These are phyloP conservation scores for Cardiospermum halicacabum DNA, from an alignment of 345 rosid species.

Conservation along the genomic window DNA sequence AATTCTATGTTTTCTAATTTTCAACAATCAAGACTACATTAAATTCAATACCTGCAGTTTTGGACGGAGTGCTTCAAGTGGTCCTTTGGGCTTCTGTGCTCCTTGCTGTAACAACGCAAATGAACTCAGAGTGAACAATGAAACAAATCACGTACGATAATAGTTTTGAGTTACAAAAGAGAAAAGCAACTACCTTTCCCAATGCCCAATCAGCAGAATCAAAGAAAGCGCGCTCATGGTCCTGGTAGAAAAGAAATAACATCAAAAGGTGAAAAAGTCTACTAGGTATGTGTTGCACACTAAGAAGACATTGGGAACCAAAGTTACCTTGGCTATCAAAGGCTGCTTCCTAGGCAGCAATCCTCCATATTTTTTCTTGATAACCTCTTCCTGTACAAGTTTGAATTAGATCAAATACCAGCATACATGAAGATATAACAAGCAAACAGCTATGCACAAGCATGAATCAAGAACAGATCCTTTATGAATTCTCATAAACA, in stretches of 20 bases:
- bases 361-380: conserved; percentile 75
- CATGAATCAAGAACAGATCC: not conserved
- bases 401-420: not conserved
- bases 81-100: conserved; percentile 76
- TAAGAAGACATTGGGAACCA: not conserved
- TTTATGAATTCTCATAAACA: not conserved
- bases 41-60: conserved; percentile 57
- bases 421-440: not conserved
- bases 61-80: conserved; percentile 82
- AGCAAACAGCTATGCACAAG: not conserved
- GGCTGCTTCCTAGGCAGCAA: conserved; percentile 65
- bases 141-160: not conserved
- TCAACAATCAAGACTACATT: not conserved
- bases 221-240: conserved; percentile 82
- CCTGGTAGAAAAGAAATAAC: conserved; percentile 37
- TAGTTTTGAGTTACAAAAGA: conserved; percentile 3
- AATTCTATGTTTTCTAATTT: no score
- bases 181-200: conserved; percentile 51
- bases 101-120: conserved; percentile 43
- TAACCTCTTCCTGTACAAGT: conserved; percentile 48
- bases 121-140: not conserved
- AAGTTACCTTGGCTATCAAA: conserved; percentile 63
- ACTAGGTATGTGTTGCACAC: conserved; percentile 3
- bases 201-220: conserved; percentile 97
- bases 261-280: conserved; percentile 10